Evolutionary conservation across 345 rosid genomes (phyloP), one percentile per base, ranked within the genome.

Genomic region (Rhodamnia argentea): DNA sequence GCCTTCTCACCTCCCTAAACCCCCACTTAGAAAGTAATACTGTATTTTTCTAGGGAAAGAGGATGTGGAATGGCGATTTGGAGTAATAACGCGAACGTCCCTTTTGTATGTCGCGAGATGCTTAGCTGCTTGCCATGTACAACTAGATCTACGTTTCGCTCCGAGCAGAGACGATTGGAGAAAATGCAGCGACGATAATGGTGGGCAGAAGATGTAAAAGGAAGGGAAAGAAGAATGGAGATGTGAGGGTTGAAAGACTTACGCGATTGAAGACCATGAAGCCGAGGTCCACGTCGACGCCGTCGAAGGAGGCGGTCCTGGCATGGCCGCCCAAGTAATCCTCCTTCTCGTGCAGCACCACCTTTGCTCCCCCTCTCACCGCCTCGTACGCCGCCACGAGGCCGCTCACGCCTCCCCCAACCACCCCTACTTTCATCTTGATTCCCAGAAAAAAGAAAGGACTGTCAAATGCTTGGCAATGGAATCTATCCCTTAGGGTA

Each of bases 211-310:
- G n/a, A 26, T 2, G 26, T 44, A 32, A 62, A 9, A 9, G 47
- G 12, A 20, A 57, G 27, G 83, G 20, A 84, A 23, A 6, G 20
- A 50, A 82, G 26, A 27, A 26, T 14, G 53, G 14, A 75, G 9
- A 27, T 18, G 20, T 37, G 2, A 3, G 82, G 47, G 51, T 4
- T 14, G 59, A 32, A 23, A 23, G 76, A 85, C 90, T 86, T 89
- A 92, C 93, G 0, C 91, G 87, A 74, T 92, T 92, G 89, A 92
- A 92, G 86, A 92, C 92, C 92, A 90, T 92, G 91, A 92, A 92
- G 85, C 93, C 93, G 7, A 92, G 92, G 89, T 90, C 93, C 82
- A 92, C 75, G 83, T 92, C 92, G 12, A 88, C 84, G 52, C 90
- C 90, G 27, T 90, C 88, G 44, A 86, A 85, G 40, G 51, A 54